Evolutionary conservation across 2,329 filamentous ascomycete species (phyloP), one percentile per base, ranked within the genome.

Genomic region (Periconia sp.): DNA sequence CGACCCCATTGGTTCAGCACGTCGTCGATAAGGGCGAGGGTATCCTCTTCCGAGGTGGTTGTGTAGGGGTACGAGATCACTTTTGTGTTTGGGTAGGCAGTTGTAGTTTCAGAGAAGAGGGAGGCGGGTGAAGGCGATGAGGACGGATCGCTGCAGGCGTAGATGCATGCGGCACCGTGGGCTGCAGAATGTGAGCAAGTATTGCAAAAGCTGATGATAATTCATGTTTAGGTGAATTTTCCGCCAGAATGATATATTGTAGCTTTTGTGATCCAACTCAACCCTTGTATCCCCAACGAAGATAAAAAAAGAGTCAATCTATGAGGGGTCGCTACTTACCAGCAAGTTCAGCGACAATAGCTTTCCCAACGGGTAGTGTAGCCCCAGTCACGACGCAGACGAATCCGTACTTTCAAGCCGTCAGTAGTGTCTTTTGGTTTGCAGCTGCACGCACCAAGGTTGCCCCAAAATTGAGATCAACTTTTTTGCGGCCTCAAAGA

Each of bases 341-440:
- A 50, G 82, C 83, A 26, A 85, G 69, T 58, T 86, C 83, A 29
- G 73, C 65, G 13, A 82, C 77, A 41, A 85, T 83, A 18, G 82
- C 81, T 52, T 75, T 75, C 7, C 83, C 83, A 11, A 86, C 75
- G 2, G 82, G 78, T 56, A 83, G 80, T 1, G 78, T 78, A 17
- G 82, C 81, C 11, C 82, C 82, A 1, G 82, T 84, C 4, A 86
- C 82, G 11, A 86, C 77, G 54, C 83, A 85, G 15, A 85, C 78
- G 53, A 85, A 85, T 30, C 83, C 83, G 64, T 85, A 82, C 76
- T 82, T 48, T 10, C 31, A 19, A 0, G 21, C 13, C 11, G 3
- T 9, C 30, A n/a, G 18, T 15, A 4, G 11, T 7, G 6, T n/a
- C 19, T 15, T 22, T 24, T 29, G 15, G 24, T 21, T 13, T 15